Base-by-base conservation (phyloP, 441 rosid species). In the Kokia cookei region DNA sequence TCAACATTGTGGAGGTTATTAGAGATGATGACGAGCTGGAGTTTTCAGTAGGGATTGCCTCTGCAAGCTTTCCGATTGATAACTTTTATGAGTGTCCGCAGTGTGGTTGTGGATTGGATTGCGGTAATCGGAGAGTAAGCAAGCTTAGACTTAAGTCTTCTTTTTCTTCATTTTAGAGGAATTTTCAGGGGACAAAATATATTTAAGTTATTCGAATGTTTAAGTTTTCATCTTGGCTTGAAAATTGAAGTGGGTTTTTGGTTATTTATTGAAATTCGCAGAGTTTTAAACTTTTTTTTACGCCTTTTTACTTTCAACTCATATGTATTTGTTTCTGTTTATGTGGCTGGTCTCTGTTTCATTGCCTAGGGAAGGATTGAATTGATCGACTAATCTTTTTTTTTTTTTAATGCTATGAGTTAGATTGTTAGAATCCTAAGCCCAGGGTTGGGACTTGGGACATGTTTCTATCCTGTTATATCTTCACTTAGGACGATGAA, bases 41-140 rank as follows among this genome's bases (percentile, higher is more conserved):
- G 4, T 91, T 94, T 83, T 94, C 97, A 5, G 97, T 92, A n/a
- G 98, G 98, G 73, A 84, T 94, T 63, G 89, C 95, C 14, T 94
- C 98, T 11, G 97, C 98, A 0, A 79, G 71, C 24, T 94, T 94
- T 73, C 43, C 81, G 10, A 86, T 92, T 65, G 91, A 82, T 17
- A 93, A 91, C 77, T 94, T 94, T 82, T 90, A 53, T 22, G 95
- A 79, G 81, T 85, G 88, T 55, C 98, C 98, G 0, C 93, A 86
- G 88, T 94, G 98, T 73, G 97, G 97, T 0, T 94, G 97, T 61
- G 98, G 97, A 10, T 84, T 94, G 55, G 83, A 87, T 78, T 94
- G 98, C 83, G 57, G 69, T 72, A 7, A 57, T 62, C 72, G 73
- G 42, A 65, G 59, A 65, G 72, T 65, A 74, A 83, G 77, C 81